Percentiles rank a stretch among this genome's conserved stretches.
Evolutionary conservation across 225 moss, liverwort and hornwort species (phyloP).

Genomic region (Pseudisothecium myosuroides): DNA sequence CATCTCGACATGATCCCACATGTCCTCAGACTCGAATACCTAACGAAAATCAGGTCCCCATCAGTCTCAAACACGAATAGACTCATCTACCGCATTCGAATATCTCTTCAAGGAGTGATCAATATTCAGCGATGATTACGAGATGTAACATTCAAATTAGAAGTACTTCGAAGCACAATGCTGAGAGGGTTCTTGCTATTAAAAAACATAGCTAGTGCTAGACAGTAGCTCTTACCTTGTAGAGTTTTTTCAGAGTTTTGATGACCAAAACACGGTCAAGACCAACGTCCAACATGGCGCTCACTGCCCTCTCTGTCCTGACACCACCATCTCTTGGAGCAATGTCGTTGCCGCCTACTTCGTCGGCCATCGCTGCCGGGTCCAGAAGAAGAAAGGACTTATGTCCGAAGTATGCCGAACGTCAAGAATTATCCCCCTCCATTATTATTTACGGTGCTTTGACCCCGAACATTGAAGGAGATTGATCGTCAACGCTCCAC

Average conservation of each 20-base stretch:
- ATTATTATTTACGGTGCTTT: neutral
- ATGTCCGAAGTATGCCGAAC: neutral
- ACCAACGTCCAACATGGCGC: conserved; percentile 21
- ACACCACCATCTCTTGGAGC: conserved; percentile 18
- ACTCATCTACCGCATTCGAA: neutral
- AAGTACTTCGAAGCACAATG: neutral
- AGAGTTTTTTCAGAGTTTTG: conserved; percentile 21
- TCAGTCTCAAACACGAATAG: neutral
- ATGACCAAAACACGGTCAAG: conserved; percentile 17
- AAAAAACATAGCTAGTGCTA: neutral
- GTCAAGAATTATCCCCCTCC: conserved; percentile 3
- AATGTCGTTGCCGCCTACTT: neutral
- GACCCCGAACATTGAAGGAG: neutral
- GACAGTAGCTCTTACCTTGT: conserved; percentile 12
- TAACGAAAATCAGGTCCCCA: neutral
- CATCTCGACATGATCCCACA: conserved; percentile 36
- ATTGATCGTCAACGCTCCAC: neutral
- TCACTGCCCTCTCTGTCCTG: conserved; percentile 34
- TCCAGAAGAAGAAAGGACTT: neutral
- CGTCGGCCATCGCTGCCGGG: conserved; percentile 11
- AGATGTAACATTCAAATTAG: neutral
- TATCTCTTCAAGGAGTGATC: neutral
- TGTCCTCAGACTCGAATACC: conserved; percentile 20
- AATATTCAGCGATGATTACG: neutral
- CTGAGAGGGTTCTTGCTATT: neutral